Base-by-base conservation (phyloP, 2,329 filamentous ascomycete species). In the Epichloe sibirici region DNA sequence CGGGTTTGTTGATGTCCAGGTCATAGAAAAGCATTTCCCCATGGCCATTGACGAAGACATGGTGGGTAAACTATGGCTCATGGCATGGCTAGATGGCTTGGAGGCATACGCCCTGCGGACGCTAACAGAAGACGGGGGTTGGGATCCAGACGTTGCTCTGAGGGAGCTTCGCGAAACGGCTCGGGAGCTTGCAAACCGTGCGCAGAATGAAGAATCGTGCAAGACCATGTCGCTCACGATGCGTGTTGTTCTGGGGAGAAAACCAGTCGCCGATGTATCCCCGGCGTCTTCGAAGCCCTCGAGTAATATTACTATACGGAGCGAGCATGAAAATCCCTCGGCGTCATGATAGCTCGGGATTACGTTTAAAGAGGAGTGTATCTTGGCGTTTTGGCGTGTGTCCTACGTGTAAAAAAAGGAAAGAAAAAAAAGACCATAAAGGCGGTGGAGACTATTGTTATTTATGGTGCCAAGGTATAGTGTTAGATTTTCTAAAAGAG, bases 1-100 rank as follows among this genome's bases (percentile, higher is more conserved):
- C 8, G 77, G 77, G 4, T 79, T 79, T 52, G 72, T 74, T 34
- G 75, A 79, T 47, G 70, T 79, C 13, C 66, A 70, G 51, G 63
- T 73, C 34, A 71, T 67, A 3, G 71, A 76, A 52, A 72, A 75
- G 56, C 66, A 69, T 13, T 71, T 80, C 37, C 75, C 74, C 4
- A 68, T 80, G 34, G 69, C 68, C 7, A 56, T 72, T 40, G 71
- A 73, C 49, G 71, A 73, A 40, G 65, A 64, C 48, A 70, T 69
- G 7, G 72, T 73, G 3, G 75, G 76, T 42, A 77, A 76, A 56
- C 71, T 79, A 48, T 79, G 75, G 75, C 66, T 79, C 35, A 71
- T 79, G 25, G 69, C 71, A 2, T 70, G 74, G 53, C 64, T 79
- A 35, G 75, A 78, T 52, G 71, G 71, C 3, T 60, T 78, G 34